Base-by-base conservation (phyloP, 2,329 filamentous ascomycete species). In the Paraconiothyrium brasiliense region DNA sequence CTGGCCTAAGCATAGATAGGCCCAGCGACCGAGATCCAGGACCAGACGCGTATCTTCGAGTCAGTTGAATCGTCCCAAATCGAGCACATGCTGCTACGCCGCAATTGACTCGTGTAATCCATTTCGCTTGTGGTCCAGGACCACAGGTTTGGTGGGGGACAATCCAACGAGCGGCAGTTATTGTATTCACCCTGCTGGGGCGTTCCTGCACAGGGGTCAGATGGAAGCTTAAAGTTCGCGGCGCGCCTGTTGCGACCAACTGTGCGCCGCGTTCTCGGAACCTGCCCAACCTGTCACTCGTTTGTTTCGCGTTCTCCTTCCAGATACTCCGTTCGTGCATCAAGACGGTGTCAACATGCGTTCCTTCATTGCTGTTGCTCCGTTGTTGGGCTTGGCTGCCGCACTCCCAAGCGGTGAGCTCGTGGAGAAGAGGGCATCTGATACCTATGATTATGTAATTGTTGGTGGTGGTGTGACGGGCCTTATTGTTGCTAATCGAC, bases 391-490 rank as follows among this genome's bases (percentile, higher is more conserved):
- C 27, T 27, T 66, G 39, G 52, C 63, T 20, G 44, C 50, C 22
- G 67, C 67, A 46, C 59, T 68, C 20, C 63, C 64, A n/a, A 62
- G 57, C 24, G 22, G 44, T 27, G 32, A 57, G 34, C 39, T 39
- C 20, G 49, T 52, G 1, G 47, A 58, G 37, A 49, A 43, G 32
- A 43, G 34, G 32, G 46, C 51, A 14, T 35, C 46, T 3, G 51
- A 57, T 7, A 52, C 54, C 4, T 77, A 67, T 37, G 75, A 77
- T 54, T 76, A 76, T 50, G 67, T 76, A 9, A 55, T 77, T 24
- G 68, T 77, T 10, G 73, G 74, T 16, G 75, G 72, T 41, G 74
- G 75, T 8, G 65, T 73, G 4, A 68, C 71, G 24, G 75, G 75
- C 8, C 62, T 76, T 1, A 68, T 71, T 11, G 70, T 76, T 46